Evolutionary conservation across 306 rosid species (phyloP), one percentile per base, ranked within the genome.

Genomic region (Begonia loranthoides): DNA sequence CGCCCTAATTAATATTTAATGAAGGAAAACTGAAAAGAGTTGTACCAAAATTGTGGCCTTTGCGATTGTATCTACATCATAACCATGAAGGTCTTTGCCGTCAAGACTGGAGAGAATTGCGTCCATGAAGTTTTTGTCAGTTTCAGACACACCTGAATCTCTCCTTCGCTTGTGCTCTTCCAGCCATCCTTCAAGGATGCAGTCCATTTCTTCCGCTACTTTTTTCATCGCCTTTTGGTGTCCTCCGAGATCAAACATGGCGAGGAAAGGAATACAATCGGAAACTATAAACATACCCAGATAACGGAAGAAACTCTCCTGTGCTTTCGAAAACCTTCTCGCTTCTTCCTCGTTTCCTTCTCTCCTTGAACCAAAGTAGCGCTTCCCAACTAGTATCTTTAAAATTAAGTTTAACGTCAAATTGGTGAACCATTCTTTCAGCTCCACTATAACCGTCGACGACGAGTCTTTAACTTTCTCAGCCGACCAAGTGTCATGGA

Each of bases 401-500:
- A n/a, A 22, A 1, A 44, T 56, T 2, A 7, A 4, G 36, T 55
- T 19, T 3, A 55, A 15, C 1, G 33, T 55, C 21, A 55, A 1
- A 15, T 41, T 33, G 9, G 2, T 36, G 1, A 55, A 39, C 50
- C 50, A 55, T 6, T 12, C 2, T 36, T 55, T 55, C 59, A 55
- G 9, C 12, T 55, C 59, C 59, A 55, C 59, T 34, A 47, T 57
- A 54, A 72, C 76, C 33, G 64, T 70, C 10, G 65, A 61, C n/a
- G 74, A 45, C 36, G 36, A 28, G 9, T 7, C 71, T 67, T 67
- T 38, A 28, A 54, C 36, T 49, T 50, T 15, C 51, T 41, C 33
- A 64, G 24, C 24, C 9, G 36, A 15, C 76, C 81, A 70, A 0
- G 17, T 19, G 12, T 40, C 44, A 66, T 59, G 57, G 1, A 76